Evolutionary conservation across 1,139 yeast genomes (phyloP), one percentile per base, ranked within the genome.

Genomic region (Taphrina pruni): DNA sequence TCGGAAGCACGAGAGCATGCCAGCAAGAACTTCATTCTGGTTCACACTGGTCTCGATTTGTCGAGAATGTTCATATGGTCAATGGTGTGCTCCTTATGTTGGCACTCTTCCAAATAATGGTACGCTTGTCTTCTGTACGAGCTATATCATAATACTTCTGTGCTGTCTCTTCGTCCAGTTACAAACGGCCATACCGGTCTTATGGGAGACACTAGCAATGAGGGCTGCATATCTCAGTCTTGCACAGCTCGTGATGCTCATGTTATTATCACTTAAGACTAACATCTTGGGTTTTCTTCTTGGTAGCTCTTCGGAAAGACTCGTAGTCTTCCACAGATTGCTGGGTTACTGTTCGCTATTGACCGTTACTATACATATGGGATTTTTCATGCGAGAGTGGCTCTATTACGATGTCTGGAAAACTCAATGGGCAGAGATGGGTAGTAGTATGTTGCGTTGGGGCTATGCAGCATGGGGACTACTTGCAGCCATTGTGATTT

Each of bases 221-320:
- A 65, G 76, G 5, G 71, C 74, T 4, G 75, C 71, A 3, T 72
- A 74, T 73, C 55, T 74, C 6, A 41, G 75, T n/a, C 69, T 74
- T 21, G 65, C 73, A 2, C 75, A 74, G 51, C 66, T 74, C 6
- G 75, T 75, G 4, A 70, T 74, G 7, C 56, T 74, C 55, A 66
- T 73, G 11, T 61, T 71, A 7, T 69, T 74, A 0, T 60, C 76
- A 8, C 61, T 68, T 21, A 73, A 72, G 20, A 43, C 69, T 14
- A 70, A 70, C 14, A 21, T 73, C 20, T 41, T 74, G 17, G 72
- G 71, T 6, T 32, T 65, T 21, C n/a, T 74, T 50, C 65, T 72
- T n/a, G 73, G 73, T 51, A 35, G 70, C 6, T 43, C 74, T 1
- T 72, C 72, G 39, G 71, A 70, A 39, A 26, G 72, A 4, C 62